Base-by-base conservation (phyloP, 1,139 yeast species). In the Yamadazyma blattariae region DNA sequence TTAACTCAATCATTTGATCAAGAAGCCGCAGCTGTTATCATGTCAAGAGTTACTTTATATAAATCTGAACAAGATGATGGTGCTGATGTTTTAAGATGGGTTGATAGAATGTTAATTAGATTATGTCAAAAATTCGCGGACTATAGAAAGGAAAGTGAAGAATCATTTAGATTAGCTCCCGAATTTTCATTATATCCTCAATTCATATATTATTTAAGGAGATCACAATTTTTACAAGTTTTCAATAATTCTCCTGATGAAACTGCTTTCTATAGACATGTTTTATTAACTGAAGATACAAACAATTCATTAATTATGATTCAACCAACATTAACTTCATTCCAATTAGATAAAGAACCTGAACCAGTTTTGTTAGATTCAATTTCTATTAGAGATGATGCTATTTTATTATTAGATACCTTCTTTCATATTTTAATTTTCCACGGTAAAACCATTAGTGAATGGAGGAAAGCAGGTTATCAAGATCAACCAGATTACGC, bases 231-330 rank as follows among this genome's bases (percentile, higher is more conserved):
- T 63, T 72, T 92, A 59, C 96, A 90, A 61, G 97, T 90, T 36
- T 92, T 92, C 71, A 92, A 92, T 65, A 90, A 92, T 64, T 90
- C 97, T 14, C 98, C 98, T 1, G 98, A 92, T 69, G 98, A 92
- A 71, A 90, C 98, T 35, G 97, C 97, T 25, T 92, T 89, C 61
- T 90, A 90, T 67, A 82, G 97, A 59, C 97, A 92, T 61, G 87
- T 89, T 26, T 77, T 92, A 57, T 77, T 88, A 54, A 81, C 90
- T 46, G 97, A 92, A 59, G 97, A 92, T 57, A 83, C 92, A 36
- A 82, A 84, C 45, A 92, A 90, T 62, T 86, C 97, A n/a, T 71
- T 90, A 56, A 85, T 89, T 46, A 90, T 90, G 97, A 90, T 90
- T 50, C 97, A 90, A 66, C 97, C 97, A 40, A 88, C 97, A 0